Conservation (phyloP, 805 yeast species). For the Jamesozyma spencerorum region DNA sequence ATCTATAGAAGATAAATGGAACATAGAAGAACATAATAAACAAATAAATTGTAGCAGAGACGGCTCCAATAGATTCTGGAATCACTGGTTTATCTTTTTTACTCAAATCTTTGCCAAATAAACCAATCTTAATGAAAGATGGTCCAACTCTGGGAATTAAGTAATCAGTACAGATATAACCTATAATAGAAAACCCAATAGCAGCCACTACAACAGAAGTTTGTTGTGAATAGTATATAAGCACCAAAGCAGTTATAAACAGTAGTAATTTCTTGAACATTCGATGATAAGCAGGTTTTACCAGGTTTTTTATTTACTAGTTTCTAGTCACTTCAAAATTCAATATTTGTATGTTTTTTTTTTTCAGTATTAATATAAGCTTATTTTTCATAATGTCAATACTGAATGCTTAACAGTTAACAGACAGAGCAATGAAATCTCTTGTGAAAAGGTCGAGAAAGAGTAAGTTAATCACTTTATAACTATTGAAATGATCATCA, state of each 20-base stretch:
- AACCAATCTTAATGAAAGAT: conserved; percentile 65
- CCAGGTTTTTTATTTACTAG: background rate
- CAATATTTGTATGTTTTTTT: no score
- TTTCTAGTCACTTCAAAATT: background rate
- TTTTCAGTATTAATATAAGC: no score
- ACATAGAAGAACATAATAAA: conserved; percentile 75
- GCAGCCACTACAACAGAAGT: conserved; percentile 36
- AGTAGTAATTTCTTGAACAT: conserved; percentile 2
- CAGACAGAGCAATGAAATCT: no score
- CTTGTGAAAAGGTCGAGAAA: no score
- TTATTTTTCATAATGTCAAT: no score
- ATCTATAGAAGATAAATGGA: conserved; percentile 78
- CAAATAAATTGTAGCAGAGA: conserved; percentile 72
- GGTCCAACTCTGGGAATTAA: conserved; percentile 63
- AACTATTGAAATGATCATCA: no score
- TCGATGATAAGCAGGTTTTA: conserved; percentile 1
- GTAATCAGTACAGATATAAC: conserved; percentile 48
- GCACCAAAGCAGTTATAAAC: conserved; percentile 8
- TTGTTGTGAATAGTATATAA: conserved; percentile 15
- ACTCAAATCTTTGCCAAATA: conserved; percentile 77
- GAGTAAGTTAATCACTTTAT: no score
- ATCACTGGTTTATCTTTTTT: conserved; percentile 65
- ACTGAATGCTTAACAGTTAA: no score
- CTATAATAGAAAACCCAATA: conserved; percentile 57
- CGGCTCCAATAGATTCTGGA: conserved; percentile 91